Evolutionary conservation across 2,329 filamentous ascomycete species (phyloP).

Genomic region (Pestalotiopsis sp.): DNA sequence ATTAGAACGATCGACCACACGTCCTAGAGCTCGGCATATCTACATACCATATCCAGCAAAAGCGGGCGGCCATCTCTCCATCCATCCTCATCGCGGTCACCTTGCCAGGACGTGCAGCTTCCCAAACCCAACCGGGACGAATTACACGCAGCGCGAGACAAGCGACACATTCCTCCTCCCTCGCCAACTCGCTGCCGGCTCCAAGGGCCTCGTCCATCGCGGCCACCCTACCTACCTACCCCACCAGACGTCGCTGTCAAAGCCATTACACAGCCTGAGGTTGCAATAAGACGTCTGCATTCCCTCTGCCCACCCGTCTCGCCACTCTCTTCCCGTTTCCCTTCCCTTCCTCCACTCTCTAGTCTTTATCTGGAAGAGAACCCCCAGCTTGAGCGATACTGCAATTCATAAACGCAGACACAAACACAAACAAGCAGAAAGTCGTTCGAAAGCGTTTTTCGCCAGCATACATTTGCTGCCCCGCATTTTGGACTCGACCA

Average conservation of each 20-base stretch:
- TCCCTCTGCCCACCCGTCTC: slow-evolving; percentile 29
- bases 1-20: not conserved
- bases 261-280: slow-evolving; percentile 8
- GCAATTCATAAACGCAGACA: not conserved
- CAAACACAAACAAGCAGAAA: slow-evolving; percentile 9
- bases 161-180: not conserved
- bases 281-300: slow-evolving; percentile 35
- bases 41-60: slow-evolving; percentile 20
- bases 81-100: slow-evolving; percentile 23
- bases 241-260: slow-evolving; percentile 8
- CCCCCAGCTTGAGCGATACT: not conserved
- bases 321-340: slow-evolving; percentile 31
- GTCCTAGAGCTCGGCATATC: slow-evolving; percentile 1
- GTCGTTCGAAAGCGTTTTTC: not conserved
- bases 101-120: slow-evolving; percentile 30
- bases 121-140: slow-evolving; percentile 24
- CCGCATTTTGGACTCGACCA: not conserved
- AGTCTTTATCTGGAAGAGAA: slow-evolving; percentile 15
- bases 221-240: slow-evolving; percentile 25
- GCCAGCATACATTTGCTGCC: not conserved
- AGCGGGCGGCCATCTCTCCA: slow-evolving; percentile 23
- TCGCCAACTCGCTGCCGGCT: slow-evolving; percentile 5
- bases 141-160: slow-evolving; percentile 2
- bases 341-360: slow-evolving; percentile 11
- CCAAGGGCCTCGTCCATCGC: slow-evolving; percentile 28